Evolutionary conservation across 202 grass and related monocot species (phyloP).

Genomic region (Carex arenaria): DNA sequence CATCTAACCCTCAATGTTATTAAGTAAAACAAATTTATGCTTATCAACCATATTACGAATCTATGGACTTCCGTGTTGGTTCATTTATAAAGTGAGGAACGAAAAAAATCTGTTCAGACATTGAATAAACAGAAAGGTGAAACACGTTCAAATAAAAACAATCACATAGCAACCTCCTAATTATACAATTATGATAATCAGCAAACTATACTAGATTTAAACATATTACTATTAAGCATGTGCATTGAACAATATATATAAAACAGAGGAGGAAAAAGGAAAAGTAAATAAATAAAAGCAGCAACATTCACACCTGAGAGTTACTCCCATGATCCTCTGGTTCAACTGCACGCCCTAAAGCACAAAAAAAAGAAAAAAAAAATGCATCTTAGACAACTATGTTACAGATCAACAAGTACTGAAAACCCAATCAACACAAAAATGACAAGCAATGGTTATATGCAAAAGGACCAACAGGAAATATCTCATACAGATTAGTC

Average conservation of each 20-base stretch:
- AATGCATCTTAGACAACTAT: background rate
- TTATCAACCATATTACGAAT: background rate
- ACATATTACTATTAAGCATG: background rate
- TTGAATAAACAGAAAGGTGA: background rate
- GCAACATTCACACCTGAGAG: conserved; percentile 45
- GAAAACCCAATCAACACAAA: background rate
- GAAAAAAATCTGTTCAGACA: background rate
- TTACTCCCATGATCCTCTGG: conserved; percentile 60
- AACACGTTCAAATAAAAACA: background rate
- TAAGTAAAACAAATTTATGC: background rate
- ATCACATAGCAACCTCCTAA: background rate
- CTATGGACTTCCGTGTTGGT: background rate
- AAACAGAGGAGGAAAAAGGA: background rate
- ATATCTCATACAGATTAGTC: background rate
- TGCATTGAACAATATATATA: background rate
- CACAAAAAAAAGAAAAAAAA: conserved; percentile 1
- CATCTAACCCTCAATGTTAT: background rate
- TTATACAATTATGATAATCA: background rate
- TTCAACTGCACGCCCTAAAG: conserved; percentile 69
- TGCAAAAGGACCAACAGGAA: background rate
- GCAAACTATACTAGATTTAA: background rate
- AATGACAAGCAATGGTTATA: background rate
- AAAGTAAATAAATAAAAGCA: background rate
- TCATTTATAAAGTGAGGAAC: background rate
- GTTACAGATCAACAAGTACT: background rate